Evolutionary conservation across 768 basidiomycete species (phyloP), one percentile per base, ranked within the genome.

Genomic region (Podaxis pistillaris): DNA sequence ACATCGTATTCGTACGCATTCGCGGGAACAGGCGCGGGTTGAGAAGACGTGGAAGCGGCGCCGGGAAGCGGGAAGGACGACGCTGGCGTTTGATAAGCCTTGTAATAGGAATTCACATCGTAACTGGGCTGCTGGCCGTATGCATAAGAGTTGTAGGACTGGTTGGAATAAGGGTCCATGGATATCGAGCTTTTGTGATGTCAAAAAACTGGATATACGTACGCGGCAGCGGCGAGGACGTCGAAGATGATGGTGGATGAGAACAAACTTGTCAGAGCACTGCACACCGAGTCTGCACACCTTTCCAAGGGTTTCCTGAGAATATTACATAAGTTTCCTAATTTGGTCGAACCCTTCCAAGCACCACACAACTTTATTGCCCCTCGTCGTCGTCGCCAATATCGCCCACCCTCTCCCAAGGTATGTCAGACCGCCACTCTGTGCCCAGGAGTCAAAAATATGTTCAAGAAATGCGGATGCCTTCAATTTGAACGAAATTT

Each of bases 1-100:
- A 94, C 92, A 72, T 94, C 93, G 70, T 94, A 94, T 73, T 94
- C 93, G 73, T 94, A 93, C 17, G 93, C 93, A 69, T 94, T 94
- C 15, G 93, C 90, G 40, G 91, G 93, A 9, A 93, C 89, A 7
- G 90, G 91, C 1, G 91, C 89, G 62, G 71, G 83, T 71, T 91
- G 90, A 2, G 88, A 87, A 9, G 84, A 81, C n/a, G 61, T n/a
- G 5, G 59, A 57, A 2, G 88, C 30, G 30, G 30, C 86, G 17
- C 87, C 87, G 17, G 86, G 80, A 50, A 86, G 75, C 11, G 90
- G 82, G 72, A 82, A 91, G 66, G 87, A 85, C 30, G 61, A 62
- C 12, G 54, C n/a, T 24, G 91, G 88, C 13, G 89, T 90, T 70
- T 80, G 85, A 75, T 93, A 92, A 46, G 88, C 86, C 70, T 89